Base-by-base conservation (phyloP, 2,329 filamentous ascomycete species). In the Myrmaecium sp. region DNA sequence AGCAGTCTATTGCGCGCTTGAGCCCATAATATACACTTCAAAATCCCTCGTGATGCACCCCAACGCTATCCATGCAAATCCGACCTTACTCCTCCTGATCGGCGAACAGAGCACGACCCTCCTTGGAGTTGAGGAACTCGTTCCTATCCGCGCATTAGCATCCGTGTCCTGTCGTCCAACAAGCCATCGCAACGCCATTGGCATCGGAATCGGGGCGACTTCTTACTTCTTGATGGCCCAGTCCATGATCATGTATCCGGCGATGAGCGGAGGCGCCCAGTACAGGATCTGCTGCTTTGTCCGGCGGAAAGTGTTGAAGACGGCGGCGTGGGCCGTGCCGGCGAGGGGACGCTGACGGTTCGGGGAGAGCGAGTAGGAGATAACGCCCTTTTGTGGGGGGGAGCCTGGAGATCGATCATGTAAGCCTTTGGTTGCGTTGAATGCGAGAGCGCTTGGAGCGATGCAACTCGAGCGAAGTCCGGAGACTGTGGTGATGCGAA, bases 251-350 rank as follows among this genome's bases (percentile, higher is more conserved):
- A 74, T 71, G 63, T 95, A 98, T 40, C 69, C 83, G 40, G 65
- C 55, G 37, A 89, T 44, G 42, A 93, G 60, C 20, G 84, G 77
- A 33, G 89, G 79, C 14, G 74, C 67, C 57, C 84, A 74, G 69
- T 84, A 98, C 42, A 95, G 72, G 41, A 92, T 72, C 66, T 95
- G 89, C 42, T 66, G 57, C 53, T 73, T 74, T 59, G 77, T 79
- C 47, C 89, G 74, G 56, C 89, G 75, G 69, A 78, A 91, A 44
- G 72, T 75, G 70, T 98, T 98, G 75, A 95, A 95, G 63, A 95
- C 60, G 47, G 84, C 86, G 40, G 75, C 78, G 55, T 86, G 61
- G 38, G 66, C 56, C 33, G 75, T 63, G 44, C 80, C 81, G 37
- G 82, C 82, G 40, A 92, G 66, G 36, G 83, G 79, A 47, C 79